Evolutionary conservation across 2,329 filamentous ascomycete species (phyloP), one percentile per base, ranked within the genome.

Genomic region (Ophiocordyceps camponoti-saundersi): DNA sequence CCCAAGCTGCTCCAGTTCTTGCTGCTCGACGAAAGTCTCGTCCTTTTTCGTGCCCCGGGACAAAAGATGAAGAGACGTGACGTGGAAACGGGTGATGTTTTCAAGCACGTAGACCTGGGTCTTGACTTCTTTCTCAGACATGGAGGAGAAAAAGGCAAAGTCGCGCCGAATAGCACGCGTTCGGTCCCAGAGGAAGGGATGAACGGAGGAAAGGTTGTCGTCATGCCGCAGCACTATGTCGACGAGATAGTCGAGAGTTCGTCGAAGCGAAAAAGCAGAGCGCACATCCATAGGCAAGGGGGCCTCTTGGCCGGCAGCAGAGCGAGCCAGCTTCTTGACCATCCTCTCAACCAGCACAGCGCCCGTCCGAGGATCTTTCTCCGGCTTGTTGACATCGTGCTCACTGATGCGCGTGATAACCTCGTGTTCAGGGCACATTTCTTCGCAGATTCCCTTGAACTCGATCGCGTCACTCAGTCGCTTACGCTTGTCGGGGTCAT

Each of bases 371-470:
- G 61, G 52, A 47, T 68, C 65, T 53, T 75, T 79, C 55, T 82
- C 78, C 7, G 73, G 65, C 7, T 62, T 62, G 52, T 73, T 70
- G 21, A 79, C 69, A 50, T 81, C 75, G 53, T 69, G 65, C 56
- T 82, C 76, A 44, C 72, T 72, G 48, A 82, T 80, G 50, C 79
- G 70, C 45, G 69, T 74, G 32, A 80, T 70, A 57, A 74, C 75
- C 57, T 83, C 79, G 58, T 74, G 81, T 51, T 80, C 75, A 6
- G 79, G 79, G 50, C 79, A 83, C 79, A 82, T 82, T 23, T 80
- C 75, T 53, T 82, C 75, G 54, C 78, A 82, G 43, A 79, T 80
- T 15, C 79, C 79, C 56, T 78, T 78, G 56, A 83, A 83, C 41
- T 75, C 71, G 44, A 82, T 75, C 7, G 79, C 79, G 56, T 82